Conservation (phyloP, 768 basidiomycete genomes). For the Termitomyces eurrhizus region DNA sequence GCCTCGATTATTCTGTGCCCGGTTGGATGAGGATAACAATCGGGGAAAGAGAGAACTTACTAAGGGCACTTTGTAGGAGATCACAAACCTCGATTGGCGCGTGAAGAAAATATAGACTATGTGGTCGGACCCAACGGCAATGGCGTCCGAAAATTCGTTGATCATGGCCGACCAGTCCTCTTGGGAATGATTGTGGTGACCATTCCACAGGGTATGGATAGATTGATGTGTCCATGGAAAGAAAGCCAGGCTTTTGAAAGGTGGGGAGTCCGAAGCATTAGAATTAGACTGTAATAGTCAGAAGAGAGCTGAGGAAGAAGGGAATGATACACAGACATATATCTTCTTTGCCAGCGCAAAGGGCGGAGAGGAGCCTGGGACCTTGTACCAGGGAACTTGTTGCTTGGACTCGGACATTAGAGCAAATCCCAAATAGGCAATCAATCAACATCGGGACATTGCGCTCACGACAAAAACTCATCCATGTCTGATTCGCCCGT, state of each 20-base stretch:
- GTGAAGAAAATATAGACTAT: slow-evolving; percentile 35
- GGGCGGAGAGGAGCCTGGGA: slow-evolving; percentile 27
- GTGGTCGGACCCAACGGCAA: slow-evolving; percentile 42
- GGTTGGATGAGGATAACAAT: neutral
- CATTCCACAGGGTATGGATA: slow-evolving; percentile 36
- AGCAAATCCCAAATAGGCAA: slow-evolving; percentile 27
- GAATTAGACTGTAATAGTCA: slow-evolving; percentile 24
- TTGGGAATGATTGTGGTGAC: slow-evolving; percentile 25
- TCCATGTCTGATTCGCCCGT: slow-evolving; percentile 31
- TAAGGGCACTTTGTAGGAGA: slow-evolving; percentile 33
- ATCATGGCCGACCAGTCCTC: slow-evolving; percentile 44
- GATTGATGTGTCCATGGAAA: slow-evolving; percentile 45
- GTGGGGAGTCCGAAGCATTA: slow-evolving; percentile 21
- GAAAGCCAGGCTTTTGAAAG: slow-evolving; percentile 38
- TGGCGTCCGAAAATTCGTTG: slow-evolving; percentile 44
- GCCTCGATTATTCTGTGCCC: slow-evolving; percentile 10
- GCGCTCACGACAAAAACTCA: slow-evolving; percentile 21
- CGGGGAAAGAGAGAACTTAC: slow-evolving; percentile 19
- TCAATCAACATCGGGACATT: slow-evolving; percentile 14
- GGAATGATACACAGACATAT: slow-evolving; percentile 34
- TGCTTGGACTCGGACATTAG: slow-evolving; percentile 6
- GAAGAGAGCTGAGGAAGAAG: neutral
- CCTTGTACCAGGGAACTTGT: slow-evolving; percentile 33
- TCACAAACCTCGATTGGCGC: slow-evolving; percentile 24
- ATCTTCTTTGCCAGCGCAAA: slow-evolving; percentile 40